phyloP scores from a whole-genome alignment of 345 rosid genomes.

The Syzygium aqueum region DNA sequence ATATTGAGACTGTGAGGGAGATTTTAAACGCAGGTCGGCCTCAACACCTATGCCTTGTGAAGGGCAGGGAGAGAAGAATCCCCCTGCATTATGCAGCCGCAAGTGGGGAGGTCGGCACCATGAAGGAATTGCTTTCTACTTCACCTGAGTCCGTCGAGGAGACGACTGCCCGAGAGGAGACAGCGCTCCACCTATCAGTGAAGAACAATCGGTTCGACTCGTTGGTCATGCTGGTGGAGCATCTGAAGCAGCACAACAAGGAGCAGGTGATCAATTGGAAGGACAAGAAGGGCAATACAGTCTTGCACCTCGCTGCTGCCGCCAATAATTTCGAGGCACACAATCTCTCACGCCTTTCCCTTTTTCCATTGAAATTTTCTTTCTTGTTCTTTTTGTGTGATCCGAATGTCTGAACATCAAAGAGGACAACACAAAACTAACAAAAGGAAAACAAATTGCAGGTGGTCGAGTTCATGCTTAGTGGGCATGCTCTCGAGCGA shows the following conservation, averaged over 20 bases:
- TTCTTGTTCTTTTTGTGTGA: not conserved
- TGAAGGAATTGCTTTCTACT: not conserved
- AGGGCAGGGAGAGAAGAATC: not conserved
- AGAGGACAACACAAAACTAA: not conserved
- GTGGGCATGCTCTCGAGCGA: not conserved
- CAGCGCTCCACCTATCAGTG: not conserved
- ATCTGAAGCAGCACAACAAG: not conserved
- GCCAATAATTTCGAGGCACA: not conserved
- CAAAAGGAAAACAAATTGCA: not conserved
- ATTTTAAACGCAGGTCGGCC: too few species aligned
- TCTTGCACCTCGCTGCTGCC: not conserved
- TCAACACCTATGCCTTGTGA: not conserved
- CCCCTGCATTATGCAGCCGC: not conserved
- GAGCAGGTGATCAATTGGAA: not conserved
- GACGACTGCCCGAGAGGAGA: not conserved
- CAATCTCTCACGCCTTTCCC: fast-evolving
- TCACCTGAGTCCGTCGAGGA: not conserved
- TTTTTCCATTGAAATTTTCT: not conserved
- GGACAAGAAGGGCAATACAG: not conserved
- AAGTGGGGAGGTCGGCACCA: not conserved
- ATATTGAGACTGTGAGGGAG: too few species aligned
- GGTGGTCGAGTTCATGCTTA: not conserved
- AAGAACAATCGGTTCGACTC: not conserved
- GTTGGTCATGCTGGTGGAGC: not conserved
- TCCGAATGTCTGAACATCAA: not conserved